Percentiles rank a stretch among this genome's conserved stretches.
phyloP scores from a whole-genome alignment of 805 yeast species.

The Saturnispora sanitii region DNA sequence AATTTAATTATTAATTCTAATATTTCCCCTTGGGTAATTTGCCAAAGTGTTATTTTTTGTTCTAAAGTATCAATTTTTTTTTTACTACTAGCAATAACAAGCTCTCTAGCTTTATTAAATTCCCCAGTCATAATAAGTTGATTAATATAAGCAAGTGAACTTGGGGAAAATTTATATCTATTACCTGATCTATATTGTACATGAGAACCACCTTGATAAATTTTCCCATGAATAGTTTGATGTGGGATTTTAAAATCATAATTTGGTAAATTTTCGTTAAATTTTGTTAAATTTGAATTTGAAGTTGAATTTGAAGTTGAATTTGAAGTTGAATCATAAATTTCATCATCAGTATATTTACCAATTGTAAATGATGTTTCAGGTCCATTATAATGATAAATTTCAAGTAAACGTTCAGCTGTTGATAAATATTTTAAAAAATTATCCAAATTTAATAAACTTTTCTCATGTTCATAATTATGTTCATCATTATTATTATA shows the following conservation, averaged over 20 bases:
- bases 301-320: no score
- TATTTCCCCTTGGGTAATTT: constrained; percentile 4
- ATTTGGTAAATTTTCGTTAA: neutral
- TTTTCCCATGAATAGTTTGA: no score
- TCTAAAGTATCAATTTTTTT: constrained; percentile 1
- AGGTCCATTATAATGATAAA: constrained; percentile 4
- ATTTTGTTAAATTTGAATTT: neutral
- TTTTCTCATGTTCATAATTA: no score
- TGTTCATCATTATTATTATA: neutral
- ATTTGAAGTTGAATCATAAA: no score
- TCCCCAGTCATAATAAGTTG: constrained; percentile 3
- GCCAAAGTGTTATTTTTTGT: neutral
- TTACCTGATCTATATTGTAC: constrained; percentile 4
- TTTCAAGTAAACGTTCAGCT: neutral
- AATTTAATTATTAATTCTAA: constrained; percentile 3
- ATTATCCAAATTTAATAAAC: no score
- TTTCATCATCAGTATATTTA: neutral
- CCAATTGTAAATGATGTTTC: constrained; percentile 1
- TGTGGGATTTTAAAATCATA: neutral
- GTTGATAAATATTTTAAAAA: constrained; percentile 1
- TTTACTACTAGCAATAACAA: neutral
- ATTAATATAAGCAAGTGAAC: neutral
- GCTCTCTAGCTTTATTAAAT: constrained; percentile 4
- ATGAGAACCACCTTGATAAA: neutral
- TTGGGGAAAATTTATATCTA: constrained; percentile 1